Conservation (phyloP, 441 rosid genomes). For the Croton laevigatus region DNA sequence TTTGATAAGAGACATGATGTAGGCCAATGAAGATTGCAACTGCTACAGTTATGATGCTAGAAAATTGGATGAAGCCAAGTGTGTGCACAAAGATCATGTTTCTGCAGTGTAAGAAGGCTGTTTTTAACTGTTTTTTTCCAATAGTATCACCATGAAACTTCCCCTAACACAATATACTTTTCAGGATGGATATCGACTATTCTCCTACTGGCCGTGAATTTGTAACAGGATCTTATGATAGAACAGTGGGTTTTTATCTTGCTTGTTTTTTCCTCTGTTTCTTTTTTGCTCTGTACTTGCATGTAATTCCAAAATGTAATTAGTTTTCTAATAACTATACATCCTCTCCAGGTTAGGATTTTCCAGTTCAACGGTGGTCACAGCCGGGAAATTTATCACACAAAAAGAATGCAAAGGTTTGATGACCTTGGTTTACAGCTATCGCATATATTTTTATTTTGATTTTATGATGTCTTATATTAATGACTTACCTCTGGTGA, state of each 20-base stretch:
- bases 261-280: neutral
- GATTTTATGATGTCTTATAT: neutral
- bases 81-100: conserved; percentile 96
- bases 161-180: conserved; percentile 10
- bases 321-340: conserved; percentile 14
- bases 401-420: conserved; percentile 99
- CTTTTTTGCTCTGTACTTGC: neutral
- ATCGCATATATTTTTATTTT: conserved; percentile 1
- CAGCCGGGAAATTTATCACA: conserved; percentile 87
- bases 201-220: conserved; percentile 99
- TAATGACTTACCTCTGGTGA: conserved; percentile 4
- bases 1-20: conserved; percentile 18
- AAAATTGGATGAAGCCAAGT: conserved; percentile 81
- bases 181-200: conserved; percentile 95
- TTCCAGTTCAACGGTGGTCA: conserved; percentile 90
- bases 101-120: conserved; percentile 85
- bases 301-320: neutral
- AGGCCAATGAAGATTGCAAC: conserved; percentile 97
- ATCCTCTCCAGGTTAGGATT: conserved; percentile 56
- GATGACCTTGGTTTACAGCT: conserved; percentile 3
- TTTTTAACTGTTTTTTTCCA: conserved; percentile 2
- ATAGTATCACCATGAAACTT: conserved; percentile 2
- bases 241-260: conserved; percentile 55
- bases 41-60: conserved; percentile 92
- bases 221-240: conserved; percentile 94